A percentile compares a stretch with the other conserved stretches of the same genome.
phyloP scores from a whole-genome alignment of 2,329 filamentous ascomycete species.

The Atkinsonella hypoxylon region DNA sequence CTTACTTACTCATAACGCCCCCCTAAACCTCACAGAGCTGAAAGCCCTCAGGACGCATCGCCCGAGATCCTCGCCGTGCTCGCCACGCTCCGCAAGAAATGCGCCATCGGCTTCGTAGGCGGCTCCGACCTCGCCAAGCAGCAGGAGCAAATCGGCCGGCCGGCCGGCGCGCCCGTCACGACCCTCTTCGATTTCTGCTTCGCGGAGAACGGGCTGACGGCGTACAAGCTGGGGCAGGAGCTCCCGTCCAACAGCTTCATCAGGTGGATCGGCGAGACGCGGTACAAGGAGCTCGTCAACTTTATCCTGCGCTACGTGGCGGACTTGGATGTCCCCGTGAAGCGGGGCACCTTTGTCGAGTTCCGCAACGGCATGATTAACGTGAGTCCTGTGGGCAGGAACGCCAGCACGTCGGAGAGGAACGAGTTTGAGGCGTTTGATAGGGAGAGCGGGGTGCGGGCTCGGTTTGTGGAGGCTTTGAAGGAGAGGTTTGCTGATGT shows the following conservation, averaged over 20 bases:
- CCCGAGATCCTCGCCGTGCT: conserved; percentile 79
- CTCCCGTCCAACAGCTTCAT: conserved; percentile 81
- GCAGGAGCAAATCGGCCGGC: conserved; percentile 79
- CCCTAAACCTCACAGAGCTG: neutral
- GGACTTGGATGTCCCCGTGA: conserved; percentile 72
- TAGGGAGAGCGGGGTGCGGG: conserved; percentile 61
- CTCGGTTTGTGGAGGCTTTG: conserved; percentile 63
- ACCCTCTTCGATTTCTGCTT: conserved; percentile 96
- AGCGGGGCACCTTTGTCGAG: conserved; percentile 76
- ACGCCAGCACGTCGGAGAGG: conserved; percentile 70
- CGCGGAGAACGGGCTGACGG: conserved; percentile 89
- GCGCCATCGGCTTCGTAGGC: conserved; percentile 84
- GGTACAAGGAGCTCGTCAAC: conserved; percentile 66
- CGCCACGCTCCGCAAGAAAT: conserved; percentile 68
- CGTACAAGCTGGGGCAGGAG: conserved; percentile 68
- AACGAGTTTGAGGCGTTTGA: conserved; percentile 76
- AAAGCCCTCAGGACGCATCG: conserved; percentile 44
- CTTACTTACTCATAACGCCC: conserved; percentile 16
- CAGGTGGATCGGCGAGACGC: conserved; percentile 72
- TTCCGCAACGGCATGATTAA: conserved; percentile 91
- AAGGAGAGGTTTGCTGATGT: conserved; percentile 72
- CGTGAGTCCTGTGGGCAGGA: conserved; percentile 71
- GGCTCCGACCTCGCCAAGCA: conserved; percentile 89
- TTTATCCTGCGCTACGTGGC: conserved; percentile 75
- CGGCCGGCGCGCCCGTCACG: conserved; percentile 54